phyloP scores from a whole-genome alignment of 768 basidiomycete species.

The Lactarius quietus region DNA sequence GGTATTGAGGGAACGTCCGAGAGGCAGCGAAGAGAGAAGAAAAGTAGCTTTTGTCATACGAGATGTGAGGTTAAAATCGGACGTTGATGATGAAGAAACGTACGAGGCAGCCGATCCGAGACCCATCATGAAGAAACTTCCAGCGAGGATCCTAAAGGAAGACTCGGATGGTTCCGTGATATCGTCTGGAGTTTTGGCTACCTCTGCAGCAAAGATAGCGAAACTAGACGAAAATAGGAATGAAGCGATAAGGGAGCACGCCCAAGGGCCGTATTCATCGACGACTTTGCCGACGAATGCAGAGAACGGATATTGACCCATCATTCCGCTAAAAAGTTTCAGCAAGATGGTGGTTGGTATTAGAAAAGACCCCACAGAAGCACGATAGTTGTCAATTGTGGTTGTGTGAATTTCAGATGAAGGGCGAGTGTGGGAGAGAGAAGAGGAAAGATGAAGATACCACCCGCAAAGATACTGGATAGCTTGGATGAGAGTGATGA shows the following conservation, averaged over 20 bases:
- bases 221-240: constrained; percentile 58
- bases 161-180: constrained; percentile 38
- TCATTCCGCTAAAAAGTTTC: constrained; percentile 56
- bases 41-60: constrained; percentile 44
- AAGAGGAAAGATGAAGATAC: constrained; percentile 75
- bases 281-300: constrained; percentile 65
- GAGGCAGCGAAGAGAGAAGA: constrained; percentile 74
- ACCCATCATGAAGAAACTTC: constrained; percentile 61
- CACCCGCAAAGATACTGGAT: constrained; percentile 71
- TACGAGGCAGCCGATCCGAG: constrained; percentile 72
- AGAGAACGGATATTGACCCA: constrained; percentile 76
- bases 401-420: constrained; percentile 63
- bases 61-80: neutral
- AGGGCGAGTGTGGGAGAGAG: constrained; percentile 59
- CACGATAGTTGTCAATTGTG: constrained; percentile 74
- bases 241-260: constrained; percentile 61
- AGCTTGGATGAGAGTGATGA: neutral
- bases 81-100: constrained; percentile 30
- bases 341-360: neutral
- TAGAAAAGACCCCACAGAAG: constrained; percentile 53
- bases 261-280: constrained; percentile 63
- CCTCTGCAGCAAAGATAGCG: constrained; percentile 56
- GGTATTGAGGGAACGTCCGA: constrained; percentile 60
- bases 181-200: constrained; percentile 44
- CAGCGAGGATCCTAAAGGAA: constrained; percentile 50